Percentiles rank a stretch among this genome's conserved stretches.
Evolutionary conservation across 805 yeast species (phyloP).

Genomic region (Zygosaccharomyces lentus): DNA sequence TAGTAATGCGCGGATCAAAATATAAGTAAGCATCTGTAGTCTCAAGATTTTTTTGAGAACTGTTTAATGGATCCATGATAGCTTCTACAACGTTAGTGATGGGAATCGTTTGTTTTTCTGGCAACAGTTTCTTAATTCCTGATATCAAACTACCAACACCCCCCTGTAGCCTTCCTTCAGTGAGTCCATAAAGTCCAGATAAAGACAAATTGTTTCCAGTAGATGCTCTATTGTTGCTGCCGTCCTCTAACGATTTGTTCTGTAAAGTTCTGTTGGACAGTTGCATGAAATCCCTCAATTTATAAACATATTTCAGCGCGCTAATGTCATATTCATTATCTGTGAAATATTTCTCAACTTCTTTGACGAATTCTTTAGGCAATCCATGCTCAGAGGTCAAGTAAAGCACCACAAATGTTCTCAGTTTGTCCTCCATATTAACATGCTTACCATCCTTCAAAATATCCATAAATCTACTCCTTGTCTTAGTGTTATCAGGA

Average conservation of each 20-base stretch:
- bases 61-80: conserved; percentile 74
- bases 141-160: conserved; percentile 88
- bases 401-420: conserved; percentile 81
- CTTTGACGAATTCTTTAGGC: conserved; percentile 45
- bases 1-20: conserved; percentile 78
- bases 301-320: conserved; percentile 69
- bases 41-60: conserved; percentile 58
- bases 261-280: conserved; percentile 42
- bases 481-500: conserved; percentile 46
- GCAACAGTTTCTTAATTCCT: conserved; percentile 80
- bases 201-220: conserved; percentile 43
- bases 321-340: conserved; percentile 56
- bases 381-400: conserved; percentile 44
- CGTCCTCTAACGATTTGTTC: conserved; percentile 32
- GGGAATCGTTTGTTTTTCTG: conserved; percentile 84
- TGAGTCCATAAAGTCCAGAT: conserved; percentile 72
- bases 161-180: conserved; percentile 77
- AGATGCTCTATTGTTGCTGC: conserved; percentile 29
- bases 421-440: conserved; percentile 75
- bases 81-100: conserved; percentile 89
- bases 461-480: conserved; percentile 56
- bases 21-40: conserved; percentile 86
- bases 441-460: conserved; percentile 49
- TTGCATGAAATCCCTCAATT: conserved; percentile 73
- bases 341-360: conserved; percentile 60